phyloP scores from a whole-genome alignment of 2,329 filamentous ascomycete genomes.

The Claviceps lovelessii region DNA sequence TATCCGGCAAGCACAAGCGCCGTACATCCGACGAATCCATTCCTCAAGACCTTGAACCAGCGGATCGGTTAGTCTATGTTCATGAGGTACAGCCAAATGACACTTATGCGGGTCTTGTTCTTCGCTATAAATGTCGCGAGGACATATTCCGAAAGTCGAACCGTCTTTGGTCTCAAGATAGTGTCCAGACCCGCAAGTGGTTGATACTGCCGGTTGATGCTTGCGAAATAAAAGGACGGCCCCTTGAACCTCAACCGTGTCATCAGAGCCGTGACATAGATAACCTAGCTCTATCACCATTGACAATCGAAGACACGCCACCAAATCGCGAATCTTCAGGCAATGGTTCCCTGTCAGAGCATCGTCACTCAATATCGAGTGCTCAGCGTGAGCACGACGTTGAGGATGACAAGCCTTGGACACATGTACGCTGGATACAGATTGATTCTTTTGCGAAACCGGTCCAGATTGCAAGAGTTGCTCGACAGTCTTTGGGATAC shows the following conservation, averaged over 20 bases:
- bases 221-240: conserved; percentile 67
- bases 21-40: conserved; percentile 52
- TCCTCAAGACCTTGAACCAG: conserved; percentile 40
- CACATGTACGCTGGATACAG: conserved; percentile 77
- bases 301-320: conserved; percentile 13
- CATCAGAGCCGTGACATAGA: conserved; percentile 29
- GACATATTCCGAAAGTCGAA: conserved; percentile 77
- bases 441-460: conserved; percentile 55
- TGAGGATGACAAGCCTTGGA: conserved; percentile 57
- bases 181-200: conserved; percentile 67
- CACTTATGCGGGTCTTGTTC: conserved; percentile 79
- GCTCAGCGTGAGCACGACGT: conserved; percentile 13
- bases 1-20: conserved; percentile 44
- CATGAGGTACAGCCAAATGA: conserved; percentile 73
- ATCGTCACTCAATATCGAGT: conserved; percentile 18
- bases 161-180: conserved; percentile 87
- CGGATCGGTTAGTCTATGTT: conserved; percentile 75
- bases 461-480: conserved; percentile 74
- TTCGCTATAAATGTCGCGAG: conserved; percentile 77
- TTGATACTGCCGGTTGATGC: conserved; percentile 80
- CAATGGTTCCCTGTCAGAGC: conserved; percentile 27
- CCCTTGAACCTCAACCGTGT: conserved; percentile 39
- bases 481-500: conserved; percentile 69
- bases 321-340: conserved; percentile 15
- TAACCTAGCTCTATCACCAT: conserved; percentile 36